Base-by-base conservation (phyloP, 1,284 basidiomycete species). In the Microbotryomycetes sp. region DNA sequence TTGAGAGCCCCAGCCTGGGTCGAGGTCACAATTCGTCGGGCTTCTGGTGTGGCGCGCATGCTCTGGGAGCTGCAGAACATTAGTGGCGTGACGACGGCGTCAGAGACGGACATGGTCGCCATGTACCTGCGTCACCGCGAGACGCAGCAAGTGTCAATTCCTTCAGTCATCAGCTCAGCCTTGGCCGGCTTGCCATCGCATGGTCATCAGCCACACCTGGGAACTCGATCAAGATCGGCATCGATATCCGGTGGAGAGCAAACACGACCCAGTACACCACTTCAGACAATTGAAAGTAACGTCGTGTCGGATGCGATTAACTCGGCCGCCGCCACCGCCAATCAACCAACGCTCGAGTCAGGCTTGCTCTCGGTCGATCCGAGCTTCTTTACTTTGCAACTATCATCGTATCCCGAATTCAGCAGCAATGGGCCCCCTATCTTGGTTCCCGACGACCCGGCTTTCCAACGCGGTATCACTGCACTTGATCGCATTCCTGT, bases 61-160 rank as follows among this genome's bases (percentile, higher is more conserved):
- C 77, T 97, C n/a, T 90, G 88, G 74, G 85, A 89, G 71, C 76
- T 93, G 32, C 65, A 97, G 74, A 97, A 98, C 73, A 83, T 89
- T 1, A 89, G 90, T 0, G 80, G 91, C 75, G 84, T 91, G 4
- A 84, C 56, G 3, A 57, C 62, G 49, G 56, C 85, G 0, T 80
- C 87, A 1, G 91, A 90, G 1, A 89, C 92, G 71, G 86, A 72
- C 61, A 60, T 70, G 23, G 60, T 72, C 49, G 66, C 64, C 23
- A 69, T 69, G 50, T 65, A 66, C 51, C 60, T 69, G 6, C 68
- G 71, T 23, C 73, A 74, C 31, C 68, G 71, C 25, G 69, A 69
- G 46, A 70, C 71, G 12, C 58, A 66, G 47, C 54, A 64, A 23
- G 31, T 63, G 22, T 53, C 58, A 25, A 22, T 51, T 12, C 54